These are phyloP conservation scores for Pseudogymnoascus sp. DNA, from an alignment of 2,329 filamentous ascomycete species.

Conservation along the genomic window DNA sequence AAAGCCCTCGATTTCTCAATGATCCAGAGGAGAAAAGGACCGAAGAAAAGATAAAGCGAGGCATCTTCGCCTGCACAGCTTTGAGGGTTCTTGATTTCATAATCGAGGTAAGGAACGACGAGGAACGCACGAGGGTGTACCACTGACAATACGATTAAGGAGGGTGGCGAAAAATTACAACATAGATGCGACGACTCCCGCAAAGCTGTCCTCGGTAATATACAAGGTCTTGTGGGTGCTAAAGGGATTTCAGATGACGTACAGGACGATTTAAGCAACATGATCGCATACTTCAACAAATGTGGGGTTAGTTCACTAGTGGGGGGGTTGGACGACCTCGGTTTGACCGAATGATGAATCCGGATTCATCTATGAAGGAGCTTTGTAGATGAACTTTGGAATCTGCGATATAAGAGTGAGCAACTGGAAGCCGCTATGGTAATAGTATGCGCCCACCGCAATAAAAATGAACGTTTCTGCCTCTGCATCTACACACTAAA, in stretches of 20 bases:
- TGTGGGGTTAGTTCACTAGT: too few relatives aligned
- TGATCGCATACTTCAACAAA: neutral
- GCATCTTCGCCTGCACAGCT: neutral
- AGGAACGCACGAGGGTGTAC: neutral
- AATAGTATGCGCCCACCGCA: too few relatives aligned
- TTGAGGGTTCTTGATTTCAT: neutral
- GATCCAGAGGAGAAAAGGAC: neutral
- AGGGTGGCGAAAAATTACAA: neutral
- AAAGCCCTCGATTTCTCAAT: neutral
- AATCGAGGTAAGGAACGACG: neutral
- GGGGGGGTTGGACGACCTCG: too few relatives aligned
- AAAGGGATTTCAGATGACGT: neutral
- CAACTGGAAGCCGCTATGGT: too few relatives aligned
- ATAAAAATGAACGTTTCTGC: too few relatives aligned
- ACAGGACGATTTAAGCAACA: neutral
- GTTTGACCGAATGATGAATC: too few relatives aligned
- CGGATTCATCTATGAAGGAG: too few relatives aligned
- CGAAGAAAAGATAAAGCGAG: neutral
- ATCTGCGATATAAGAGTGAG: too few relatives aligned
- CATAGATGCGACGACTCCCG: neutral
- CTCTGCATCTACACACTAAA: slow-evolving; percentile 8
- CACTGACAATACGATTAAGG: neutral
- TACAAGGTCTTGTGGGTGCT: neutral
- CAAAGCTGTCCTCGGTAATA: neutral
- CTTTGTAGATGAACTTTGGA: too few relatives aligned